Percentiles rank a stretch among this genome's conserved stretches.
Evolutionary conservation across 2,329 filamentous ascomycete species (phyloP).

Genomic region (Xylaria polymorpha): DNA sequence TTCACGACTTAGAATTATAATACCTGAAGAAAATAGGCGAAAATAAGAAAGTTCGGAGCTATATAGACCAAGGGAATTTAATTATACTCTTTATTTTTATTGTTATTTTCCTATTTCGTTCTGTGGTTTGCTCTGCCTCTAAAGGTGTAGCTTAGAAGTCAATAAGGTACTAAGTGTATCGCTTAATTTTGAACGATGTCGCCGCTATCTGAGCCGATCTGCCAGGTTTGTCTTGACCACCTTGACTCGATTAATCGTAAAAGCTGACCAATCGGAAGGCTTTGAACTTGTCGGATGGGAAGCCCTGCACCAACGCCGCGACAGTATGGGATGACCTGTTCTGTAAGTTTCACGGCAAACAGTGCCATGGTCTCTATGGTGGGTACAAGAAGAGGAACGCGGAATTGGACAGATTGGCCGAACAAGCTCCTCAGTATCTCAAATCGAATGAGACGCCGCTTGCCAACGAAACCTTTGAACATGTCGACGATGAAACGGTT

Average conservation of each 20-base stretch:
- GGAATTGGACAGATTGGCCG: conserved; percentile 54
- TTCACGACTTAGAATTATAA: not conserved
- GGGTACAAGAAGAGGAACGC: conserved; percentile 62
- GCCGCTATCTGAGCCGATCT: conserved; percentile 19
- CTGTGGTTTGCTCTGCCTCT: too few relatives aligned
- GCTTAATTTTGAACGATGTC: conserved; percentile 8
- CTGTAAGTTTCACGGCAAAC: conserved; percentile 47
- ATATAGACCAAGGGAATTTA: not conserved
- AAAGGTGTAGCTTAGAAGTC: not conserved
- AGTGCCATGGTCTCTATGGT: conserved; percentile 59
- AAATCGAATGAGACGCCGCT: conserved; percentile 51
- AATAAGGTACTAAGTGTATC: not conserved
- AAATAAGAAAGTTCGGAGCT: not conserved
- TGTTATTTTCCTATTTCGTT: too few relatives aligned
- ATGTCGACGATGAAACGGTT: conserved; percentile 52
- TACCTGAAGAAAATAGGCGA: not conserved
- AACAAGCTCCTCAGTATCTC: conserved; percentile 54
- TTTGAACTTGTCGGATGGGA: conserved; percentile 33
- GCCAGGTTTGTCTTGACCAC: conserved; percentile 32
- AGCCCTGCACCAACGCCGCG: conserved; percentile 21
- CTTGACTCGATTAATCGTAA: not conserved
- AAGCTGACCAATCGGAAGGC: conserved; percentile 23
- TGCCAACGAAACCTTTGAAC: conserved; percentile 55
- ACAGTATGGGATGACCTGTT: conserved; percentile 33
- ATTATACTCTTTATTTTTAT: not conserved